phyloP scores from a whole-genome alignment of 2,329 filamentous ascomycete genomes.

The Ampelomyces quisqualis region DNA sequence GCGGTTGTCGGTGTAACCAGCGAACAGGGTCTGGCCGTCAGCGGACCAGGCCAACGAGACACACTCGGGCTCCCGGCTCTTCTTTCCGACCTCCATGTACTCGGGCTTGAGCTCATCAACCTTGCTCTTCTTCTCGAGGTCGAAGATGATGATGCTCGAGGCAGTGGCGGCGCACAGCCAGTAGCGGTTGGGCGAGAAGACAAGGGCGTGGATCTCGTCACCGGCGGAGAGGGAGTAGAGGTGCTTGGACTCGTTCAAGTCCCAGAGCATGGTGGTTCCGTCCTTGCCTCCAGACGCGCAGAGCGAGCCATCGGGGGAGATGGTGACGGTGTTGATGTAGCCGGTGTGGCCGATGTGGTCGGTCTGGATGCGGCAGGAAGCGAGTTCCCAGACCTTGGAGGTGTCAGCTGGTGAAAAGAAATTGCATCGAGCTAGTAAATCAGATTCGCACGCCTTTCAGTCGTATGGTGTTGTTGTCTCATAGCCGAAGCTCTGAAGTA shows the following conservation, averaged over 20 bases:
- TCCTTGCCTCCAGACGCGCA: slow-evolving; percentile 99
- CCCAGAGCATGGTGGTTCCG: slow-evolving; percentile 99
- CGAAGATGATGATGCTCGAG: slow-evolving; percentile 99
- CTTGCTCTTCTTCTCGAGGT: slow-evolving; percentile 99
- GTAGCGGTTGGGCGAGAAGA: slow-evolving; percentile 99
- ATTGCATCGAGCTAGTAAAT: background rate
- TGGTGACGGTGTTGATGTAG: slow-evolving; percentile 99
- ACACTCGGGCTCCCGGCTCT: slow-evolving; percentile 98
- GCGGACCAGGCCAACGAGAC: slow-evolving; percentile 96
- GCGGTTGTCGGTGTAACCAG: slow-evolving; percentile 99
- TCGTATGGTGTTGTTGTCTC: slow-evolving; percentile 90
- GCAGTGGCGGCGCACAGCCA: slow-evolving; percentile 99
- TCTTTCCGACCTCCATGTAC: slow-evolving; percentile 94
- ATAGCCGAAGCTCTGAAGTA: slow-evolving; percentile 99
- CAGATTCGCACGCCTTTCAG: slow-evolving; percentile 61
- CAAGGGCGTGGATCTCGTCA: slow-evolving; percentile 99
- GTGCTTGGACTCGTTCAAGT: slow-evolving; percentile 99
- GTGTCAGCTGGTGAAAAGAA: too few species aligned
- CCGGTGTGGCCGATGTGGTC: slow-evolving; percentile 99
- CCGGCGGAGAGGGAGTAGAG: slow-evolving; percentile 99
- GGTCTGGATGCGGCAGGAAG: slow-evolving; percentile 98
- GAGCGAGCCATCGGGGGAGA: slow-evolving; percentile 98
- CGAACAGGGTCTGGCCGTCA: slow-evolving; percentile 98
- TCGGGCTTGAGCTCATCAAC: slow-evolving; percentile 99
- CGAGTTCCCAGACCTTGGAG: slow-evolving; percentile 93